Evolutionary conservation across 2,329 filamentous ascomycete genomes (phyloP), one percentile per base, ranked within the genome.

Genomic region (Trichocomaceae sp.): DNA sequence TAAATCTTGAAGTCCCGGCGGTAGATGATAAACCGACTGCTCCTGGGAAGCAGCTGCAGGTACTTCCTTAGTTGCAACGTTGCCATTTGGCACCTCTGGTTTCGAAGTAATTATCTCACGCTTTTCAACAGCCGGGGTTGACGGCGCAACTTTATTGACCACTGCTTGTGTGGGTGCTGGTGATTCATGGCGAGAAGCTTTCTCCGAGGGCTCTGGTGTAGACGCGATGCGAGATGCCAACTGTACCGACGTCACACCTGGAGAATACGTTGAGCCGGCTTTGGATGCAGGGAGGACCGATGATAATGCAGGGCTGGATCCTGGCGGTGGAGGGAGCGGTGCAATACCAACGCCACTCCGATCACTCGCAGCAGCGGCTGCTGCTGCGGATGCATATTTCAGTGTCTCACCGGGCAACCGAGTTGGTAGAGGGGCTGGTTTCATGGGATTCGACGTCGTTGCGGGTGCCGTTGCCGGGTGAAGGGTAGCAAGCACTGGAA

Each of bases 301-400:
- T 72, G 74, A 57, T 76, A 72, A 57, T 79, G 83, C 69, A 77
- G 69, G 61, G 76, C 68, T 66, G 44, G 74, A 71, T 52, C 87
- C 87, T 26, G 90, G 90, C 64, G 93, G 93, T 59, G 93, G 92
- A 54, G 93, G 93, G 66, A 97, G 78, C 41, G 93, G 93, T 56
- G 92, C 86, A 66, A 99, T 96, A 23, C 93, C 93, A 29, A 97
- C 86, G 52, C 81, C 81, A 68, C 86, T 92, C 75, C 89, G 91
- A 73, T 96, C 90, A 69, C 84, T 90, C 46, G 91, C 90, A 1
- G 93, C 92, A 0, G 92, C 93, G 0, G 93, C 93, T 0, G 93
- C 93, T 0, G 93, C 93, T 0, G 93, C 93, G 37, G 93, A 97
- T 45, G 93, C 93, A 69, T 99, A 99, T 73, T 97, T 97, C 61